These are phyloP conservation scores for Lolium perenne DNA, from an alignment of 176 grass and related monocot genomes.

Conservation along the genomic window DNA sequence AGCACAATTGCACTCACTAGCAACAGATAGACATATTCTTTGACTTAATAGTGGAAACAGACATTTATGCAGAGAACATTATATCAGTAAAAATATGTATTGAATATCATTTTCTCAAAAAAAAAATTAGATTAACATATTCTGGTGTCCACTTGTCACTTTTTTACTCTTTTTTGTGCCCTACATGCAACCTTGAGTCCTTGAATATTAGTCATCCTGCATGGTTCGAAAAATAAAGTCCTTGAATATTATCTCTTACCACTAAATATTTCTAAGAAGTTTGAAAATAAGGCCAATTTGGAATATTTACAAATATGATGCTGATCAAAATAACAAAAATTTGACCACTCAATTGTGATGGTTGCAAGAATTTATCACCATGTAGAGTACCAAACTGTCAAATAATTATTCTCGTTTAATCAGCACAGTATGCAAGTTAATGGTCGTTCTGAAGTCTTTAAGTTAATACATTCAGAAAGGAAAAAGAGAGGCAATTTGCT, in stretches of 20 bases:
- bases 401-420: neutral
- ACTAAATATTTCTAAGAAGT: neutral
- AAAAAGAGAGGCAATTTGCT: neutral
- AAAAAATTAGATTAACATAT: neutral
- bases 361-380: neutral
- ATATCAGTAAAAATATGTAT: neutral
- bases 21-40: neutral
- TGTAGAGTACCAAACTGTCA: neutral
- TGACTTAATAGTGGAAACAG: constrained; percentile 3
- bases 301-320: neutral
- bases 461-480: neutral
- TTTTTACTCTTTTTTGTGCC: neutral
- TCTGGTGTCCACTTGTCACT: neutral
- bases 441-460: neutral
- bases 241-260: neutral
- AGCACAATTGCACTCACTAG: neutral
- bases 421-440: neutral
- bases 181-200: neutral
- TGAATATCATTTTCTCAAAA: neutral
- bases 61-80: neutral
- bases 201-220: too few species aligned
- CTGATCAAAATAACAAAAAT: neutral
- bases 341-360: neutral
- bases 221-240: too few species aligned
- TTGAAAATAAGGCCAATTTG: too few species aligned